These are phyloP conservation scores for Penicillium pulvis DNA, from an alignment of 495 filamentous ascomycete species.

Conservation along the genomic window DNA sequence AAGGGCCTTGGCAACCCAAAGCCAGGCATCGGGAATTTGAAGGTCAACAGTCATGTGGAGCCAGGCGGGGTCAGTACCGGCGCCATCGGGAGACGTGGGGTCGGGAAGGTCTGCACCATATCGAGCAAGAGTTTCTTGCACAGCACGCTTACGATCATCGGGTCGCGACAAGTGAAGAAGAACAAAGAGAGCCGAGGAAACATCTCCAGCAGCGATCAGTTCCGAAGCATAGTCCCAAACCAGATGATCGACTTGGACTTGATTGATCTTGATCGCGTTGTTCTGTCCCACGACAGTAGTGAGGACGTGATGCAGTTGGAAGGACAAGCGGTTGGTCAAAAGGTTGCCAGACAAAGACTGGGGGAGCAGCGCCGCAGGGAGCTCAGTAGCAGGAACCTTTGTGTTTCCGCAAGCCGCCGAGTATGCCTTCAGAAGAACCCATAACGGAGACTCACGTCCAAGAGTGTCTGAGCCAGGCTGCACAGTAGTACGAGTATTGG, in stretches of 20 bases:
- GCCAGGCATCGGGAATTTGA: conserved; percentile 71
- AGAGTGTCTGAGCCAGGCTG: conserved; percentile 46
- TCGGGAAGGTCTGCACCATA: conserved; percentile 46
- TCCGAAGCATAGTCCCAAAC: conserved; percentile 72
- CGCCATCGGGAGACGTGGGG: conserved; percentile 59
- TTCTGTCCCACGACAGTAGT: conserved; percentile 54
- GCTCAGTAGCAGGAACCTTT: conserved; percentile 26
- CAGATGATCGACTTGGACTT: conserved; percentile 59
- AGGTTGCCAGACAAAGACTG: conserved; percentile 65
- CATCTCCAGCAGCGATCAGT: conserved; percentile 66
- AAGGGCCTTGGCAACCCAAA: conserved; percentile 86
- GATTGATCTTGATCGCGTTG: conserved; percentile 37
- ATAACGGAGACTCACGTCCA: conserved; percentile 73
- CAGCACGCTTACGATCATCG: conserved; percentile 60
- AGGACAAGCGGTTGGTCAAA: conserved; percentile 72
- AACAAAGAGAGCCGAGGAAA: conserved; percentile 71
- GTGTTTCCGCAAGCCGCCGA: conserved; percentile 46
- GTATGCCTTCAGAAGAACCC: conserved; percentile 81
- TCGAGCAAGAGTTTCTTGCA: conserved; percentile 70
- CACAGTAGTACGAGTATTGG: conserved; percentile 54
- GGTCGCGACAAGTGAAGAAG: conserved; percentile 72
- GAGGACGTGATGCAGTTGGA: conserved; percentile 71
- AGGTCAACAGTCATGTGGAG: conserved; percentile 59
- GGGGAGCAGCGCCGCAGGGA: conserved; percentile 42
- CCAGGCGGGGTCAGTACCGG: conserved; percentile 46